Base-by-base conservation (phyloP, 2,329 filamentous ascomycete genomes). In the Hypocrella siamensis region DNA sequence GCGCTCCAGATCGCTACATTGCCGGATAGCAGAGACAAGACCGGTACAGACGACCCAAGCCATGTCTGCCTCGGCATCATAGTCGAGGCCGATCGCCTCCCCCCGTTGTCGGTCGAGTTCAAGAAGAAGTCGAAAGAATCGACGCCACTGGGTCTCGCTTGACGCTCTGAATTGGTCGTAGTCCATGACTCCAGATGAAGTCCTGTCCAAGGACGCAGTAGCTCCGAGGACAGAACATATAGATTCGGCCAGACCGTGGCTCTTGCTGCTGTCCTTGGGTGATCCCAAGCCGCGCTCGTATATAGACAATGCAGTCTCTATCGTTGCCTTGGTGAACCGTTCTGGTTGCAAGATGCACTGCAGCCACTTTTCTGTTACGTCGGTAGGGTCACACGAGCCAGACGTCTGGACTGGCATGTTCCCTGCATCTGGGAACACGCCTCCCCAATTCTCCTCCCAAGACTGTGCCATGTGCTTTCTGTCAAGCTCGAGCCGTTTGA, bases 1-100 rank as follows among this genome's bases (percentile, higher is more conserved):
- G 5, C 74, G 60, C 52, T 98, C 90, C 12, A 88, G 59, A 30
- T 68, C 64, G 49, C 77, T 90, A 56, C 82, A 93, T 45, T 79
- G 73, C 38, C 88, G 69, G 31, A 96, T 67, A 3, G 80, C 75
- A 4, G 82, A 79, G 30, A 92, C 63, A 19, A 79, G 74, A 53
- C 94, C 86, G 1, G 86, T 75, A 44, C 84, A 79, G 4, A 93
- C 66, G 29, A 92, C 67, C 84, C 85, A 94, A 2, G 83, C 71
- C 58, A 86, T 69, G 31, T 78, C 75, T 8, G 68, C 65, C 30
- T 70, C 65, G 1, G 67, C 53, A 45, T 96, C 90, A 34, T 82
- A 75, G 1, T 76, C 71, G 28, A 96, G 61, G 2, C 81, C 76
- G 28, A 96, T 57, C 1, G 82, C 78, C 46, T 94, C 86, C 14